These are phyloP conservation scores for Colletotrichum tofieldiae DNA, from an alignment of 2,329 filamentous ascomycete species.

Conservation along the genomic window DNA sequence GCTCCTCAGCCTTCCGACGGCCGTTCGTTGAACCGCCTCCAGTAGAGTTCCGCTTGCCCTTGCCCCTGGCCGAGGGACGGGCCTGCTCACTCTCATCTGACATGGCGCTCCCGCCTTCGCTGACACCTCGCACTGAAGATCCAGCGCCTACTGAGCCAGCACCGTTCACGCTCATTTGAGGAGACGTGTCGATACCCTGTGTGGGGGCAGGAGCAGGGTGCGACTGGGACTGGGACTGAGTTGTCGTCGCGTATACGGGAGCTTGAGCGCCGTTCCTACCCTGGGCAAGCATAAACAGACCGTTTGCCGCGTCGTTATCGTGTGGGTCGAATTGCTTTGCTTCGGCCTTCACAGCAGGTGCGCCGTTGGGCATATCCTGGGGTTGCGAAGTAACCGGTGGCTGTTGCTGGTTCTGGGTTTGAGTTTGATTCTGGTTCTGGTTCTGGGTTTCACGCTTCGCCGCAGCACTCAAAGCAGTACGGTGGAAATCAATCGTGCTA, in stretches of 20 bases:
- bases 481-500: slow-evolving; percentile 93
- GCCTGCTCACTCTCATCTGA: slow-evolving; percentile 82
- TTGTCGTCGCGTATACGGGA: slow-evolving; percentile 63
- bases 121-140: slow-evolving; percentile 68
- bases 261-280: slow-evolving; percentile 74
- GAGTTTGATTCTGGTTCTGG: slow-evolving; percentile 51
- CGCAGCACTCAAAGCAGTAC: slow-evolving; percentile 88
- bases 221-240: slow-evolving; percentile 64
- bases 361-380: slow-evolving; percentile 57
- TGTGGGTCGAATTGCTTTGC: slow-evolving; percentile 82
- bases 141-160: slow-evolving; percentile 55
- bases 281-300: slow-evolving; percentile 90
- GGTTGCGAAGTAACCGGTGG: slow-evolving; percentile 45
- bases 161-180: slow-evolving; percentile 67
- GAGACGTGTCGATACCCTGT: slow-evolving; percentile 61
- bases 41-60: slow-evolving; percentile 77
- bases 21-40: slow-evolving; percentile 68
- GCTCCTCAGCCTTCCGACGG: slow-evolving; percentile 84
- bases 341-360: slow-evolving; percentile 61
- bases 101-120: slow-evolving; percentile 77
- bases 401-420: slow-evolving; percentile 47
- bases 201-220: slow-evolving; percentile 60
- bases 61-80: slow-evolving; percentile 76
- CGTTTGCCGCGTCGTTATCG: slow-evolving; percentile 96
- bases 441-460: slow-evolving; percentile 71